These are phyloP conservation scores for Hyphopichia burtonii DNA, from an alignment of 1,139 yeast species.

Conservation along the genomic window DNA sequence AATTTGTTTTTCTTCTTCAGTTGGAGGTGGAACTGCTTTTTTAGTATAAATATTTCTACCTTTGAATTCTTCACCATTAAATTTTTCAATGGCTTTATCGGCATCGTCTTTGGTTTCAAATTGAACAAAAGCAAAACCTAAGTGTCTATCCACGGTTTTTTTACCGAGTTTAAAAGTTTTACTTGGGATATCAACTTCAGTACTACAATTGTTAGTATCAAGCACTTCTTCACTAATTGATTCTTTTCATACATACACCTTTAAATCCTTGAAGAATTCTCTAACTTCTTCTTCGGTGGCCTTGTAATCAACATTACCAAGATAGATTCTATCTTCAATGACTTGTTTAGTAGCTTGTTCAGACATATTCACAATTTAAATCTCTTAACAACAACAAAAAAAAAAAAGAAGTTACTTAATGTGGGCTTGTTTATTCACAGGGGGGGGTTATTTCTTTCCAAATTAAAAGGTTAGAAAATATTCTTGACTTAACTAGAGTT, in stretches of 20 bases:
- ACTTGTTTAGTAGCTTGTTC: constrained; percentile 23
- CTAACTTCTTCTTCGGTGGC: constrained; percentile 54
- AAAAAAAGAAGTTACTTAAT: not conserved
- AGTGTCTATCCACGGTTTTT: constrained; percentile 34
- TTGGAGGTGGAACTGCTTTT: constrained; percentile 54
- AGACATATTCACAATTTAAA: constrained; percentile 12
- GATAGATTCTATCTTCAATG: constrained; percentile 46
- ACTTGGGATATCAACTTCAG: constrained; percentile 43
- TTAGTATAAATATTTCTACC: constrained; percentile 49
- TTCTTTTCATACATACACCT: constrained; percentile 27
- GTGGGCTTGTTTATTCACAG: constrained; percentile 1
- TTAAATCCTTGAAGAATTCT: constrained; percentile 38
- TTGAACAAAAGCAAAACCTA: constrained; percentile 58
- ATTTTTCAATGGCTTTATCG: constrained; percentile 43
- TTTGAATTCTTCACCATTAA: constrained; percentile 44
- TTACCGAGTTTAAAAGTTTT: constrained; percentile 33
- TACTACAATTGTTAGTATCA: constrained; percentile 14
- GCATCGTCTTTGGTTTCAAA: constrained; percentile 50
- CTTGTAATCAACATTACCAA: constrained; percentile 52
- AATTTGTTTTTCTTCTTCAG: constrained; percentile 44
- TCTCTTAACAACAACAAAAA: not conserved
- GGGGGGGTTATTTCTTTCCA: not conserved
- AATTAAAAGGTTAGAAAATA: not conserved
- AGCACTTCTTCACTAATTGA: not conserved
- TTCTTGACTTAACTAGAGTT: not conserved